Conservation (phyloP, 2,329 filamentous ascomycete species). For the Diaporthe citri region DNA sequence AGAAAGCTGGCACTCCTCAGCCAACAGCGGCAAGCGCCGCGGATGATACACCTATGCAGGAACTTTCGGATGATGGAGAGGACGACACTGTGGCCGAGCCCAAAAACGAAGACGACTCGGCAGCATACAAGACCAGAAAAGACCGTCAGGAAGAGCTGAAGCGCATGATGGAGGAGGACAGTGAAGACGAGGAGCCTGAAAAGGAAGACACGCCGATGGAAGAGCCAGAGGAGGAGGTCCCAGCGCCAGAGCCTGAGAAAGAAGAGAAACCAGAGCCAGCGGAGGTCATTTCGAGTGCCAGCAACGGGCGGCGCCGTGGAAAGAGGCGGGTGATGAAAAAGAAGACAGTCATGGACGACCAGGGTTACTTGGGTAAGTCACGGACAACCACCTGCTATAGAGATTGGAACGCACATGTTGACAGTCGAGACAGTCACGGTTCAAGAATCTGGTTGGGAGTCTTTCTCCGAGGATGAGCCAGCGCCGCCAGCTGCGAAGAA, state of each 20-base stretch:
- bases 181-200: slow-evolving; percentile 40
- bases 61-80: slow-evolving; percentile 64
- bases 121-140: slow-evolving; percentile 61
- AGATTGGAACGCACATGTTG: slow-evolving; percentile 18
- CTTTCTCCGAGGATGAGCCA: slow-evolving; percentile 90
- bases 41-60: slow-evolving; percentile 65
- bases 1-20: slow-evolving; percentile 52
- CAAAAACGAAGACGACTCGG: slow-evolving; percentile 49
- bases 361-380: slow-evolving; percentile 85
- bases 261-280: slow-evolving; percentile 55
- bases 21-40: slow-evolving; percentile 54
- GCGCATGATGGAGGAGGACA: slow-evolving; percentile 57
- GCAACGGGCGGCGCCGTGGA: slow-evolving; percentile 78
- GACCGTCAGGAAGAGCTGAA: slow-evolving; percentile 75
- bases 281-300: slow-evolving; percentile 65
- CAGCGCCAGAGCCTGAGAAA: slow-evolving; percentile 53
- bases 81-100: slow-evolving; percentile 65
- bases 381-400: background rate
- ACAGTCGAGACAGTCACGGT: slow-evolving; percentile 76
- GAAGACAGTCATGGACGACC: slow-evolving; percentile 86
- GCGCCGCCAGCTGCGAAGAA: slow-evolving; percentile 56
- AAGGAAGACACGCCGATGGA: slow-evolving; percentile 45
- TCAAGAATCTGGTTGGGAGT: slow-evolving; percentile 89
- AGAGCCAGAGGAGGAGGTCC: slow-evolving; percentile 53
- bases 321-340: slow-evolving; percentile 88